Evolutionary conservation across 306 rosid genomes (phyloP), one percentile per base, ranked within the genome.

Genomic region (Glycine latifolia): DNA sequence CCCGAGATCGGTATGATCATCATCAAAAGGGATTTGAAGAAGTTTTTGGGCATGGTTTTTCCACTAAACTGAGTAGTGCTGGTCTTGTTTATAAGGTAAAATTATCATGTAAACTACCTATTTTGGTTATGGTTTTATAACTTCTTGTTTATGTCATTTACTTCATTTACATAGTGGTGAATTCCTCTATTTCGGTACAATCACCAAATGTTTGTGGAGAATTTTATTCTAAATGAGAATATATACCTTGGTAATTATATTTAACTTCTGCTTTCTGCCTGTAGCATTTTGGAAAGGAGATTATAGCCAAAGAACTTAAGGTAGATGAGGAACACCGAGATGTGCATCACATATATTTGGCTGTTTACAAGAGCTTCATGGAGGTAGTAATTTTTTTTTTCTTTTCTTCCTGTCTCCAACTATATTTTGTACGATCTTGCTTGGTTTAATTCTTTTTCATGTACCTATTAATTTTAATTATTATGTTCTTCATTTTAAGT

Each of bases 21-120:
- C 99, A 96, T 83, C 99, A 96, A 62, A 96, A 96, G 75, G 98
- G 98, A 15, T 96, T 96, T 87, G 92, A 73, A 52, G 99, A 93
- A 89, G 88, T 87, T 81, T 96, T 96, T 77, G 97, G 97, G 4
- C 92, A 92, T 75, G 97, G 98, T 70, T 93, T 96, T 86, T 86
- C 90, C 59, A 93, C 98, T 48, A 96, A 96, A 84, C 91, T 96
- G 13, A 96, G 99, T 20, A 96, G 98, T 75, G 99, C 98, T 70
- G 99, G 99, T 62, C 92, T 96, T 83, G 94, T 93, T 75, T 96
- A 91, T 71, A 96, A 93, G 97, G 99, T 96, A 76, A 26, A 35
- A 31, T 61, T 80, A 43, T 85, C 65, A 68, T 48, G 14, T 58
- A 63, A 37, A 78, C 26, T 43, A 26, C 31, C 31, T 1, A 37